These are phyloP conservation scores for Hippophae tibetana DNA, from an alignment of 306 rosid species.

Conservation along the genomic window DNA sequence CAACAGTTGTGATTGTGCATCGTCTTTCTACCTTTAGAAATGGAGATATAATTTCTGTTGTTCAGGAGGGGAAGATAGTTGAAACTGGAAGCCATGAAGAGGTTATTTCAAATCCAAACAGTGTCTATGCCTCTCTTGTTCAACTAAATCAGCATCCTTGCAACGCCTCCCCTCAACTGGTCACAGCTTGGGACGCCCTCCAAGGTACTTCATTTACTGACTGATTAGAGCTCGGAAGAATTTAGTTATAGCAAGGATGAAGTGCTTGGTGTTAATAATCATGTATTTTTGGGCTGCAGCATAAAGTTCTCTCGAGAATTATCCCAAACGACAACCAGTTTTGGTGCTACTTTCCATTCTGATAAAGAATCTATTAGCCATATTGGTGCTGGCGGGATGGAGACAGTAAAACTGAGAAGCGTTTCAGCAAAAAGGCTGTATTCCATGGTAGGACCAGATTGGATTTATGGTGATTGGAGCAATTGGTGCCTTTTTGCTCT, in stretches of 20 bases:
- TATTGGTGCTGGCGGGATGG: constrained; percentile 48
- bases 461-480: constrained; percentile 73
- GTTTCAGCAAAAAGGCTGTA: constrained; percentile 58
- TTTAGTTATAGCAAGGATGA: neutral
- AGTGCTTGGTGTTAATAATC: neutral
- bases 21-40: constrained; percentile 86
- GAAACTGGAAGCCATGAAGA: constrained; percentile 88
- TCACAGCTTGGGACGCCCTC: constrained; percentile 41
- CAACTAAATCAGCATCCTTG: constrained; percentile 62
- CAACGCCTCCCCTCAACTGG: constrained; percentile 49
- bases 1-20: constrained; percentile 85
- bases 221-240: no score
- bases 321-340: constrained; percentile 58
- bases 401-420: constrained; percentile 32
- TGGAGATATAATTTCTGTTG: constrained; percentile 78
- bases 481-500: constrained; percentile 74
- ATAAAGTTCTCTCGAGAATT: constrained; percentile 55
- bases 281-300: constrained; percentile 26
- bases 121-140: constrained; percentile 75
- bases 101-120: constrained; percentile 57
- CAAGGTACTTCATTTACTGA: constrained; percentile 42
- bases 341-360: constrained; percentile 80
- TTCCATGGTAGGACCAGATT: constrained; percentile 82
- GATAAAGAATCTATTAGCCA: constrained; percentile 69
- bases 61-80: constrained; percentile 75